These are phyloP conservation scores for Diophrys sp. DNA, from an alignment of 73 alveolate genomes.

Conservation along the genomic window DNA sequence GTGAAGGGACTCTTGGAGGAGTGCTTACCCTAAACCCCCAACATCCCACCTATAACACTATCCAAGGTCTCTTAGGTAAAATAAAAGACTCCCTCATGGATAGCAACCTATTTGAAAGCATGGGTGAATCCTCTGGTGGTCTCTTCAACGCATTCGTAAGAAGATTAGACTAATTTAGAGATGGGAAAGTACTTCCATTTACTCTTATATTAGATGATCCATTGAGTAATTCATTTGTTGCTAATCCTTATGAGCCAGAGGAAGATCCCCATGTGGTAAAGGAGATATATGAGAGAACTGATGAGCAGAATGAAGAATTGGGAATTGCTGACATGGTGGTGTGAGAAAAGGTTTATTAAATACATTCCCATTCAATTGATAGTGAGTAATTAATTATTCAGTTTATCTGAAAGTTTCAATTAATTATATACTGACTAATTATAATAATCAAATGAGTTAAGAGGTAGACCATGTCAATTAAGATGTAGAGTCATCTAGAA, in stretches of 20 bases:
- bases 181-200: slow-evolving; percentile 62
- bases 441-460: too few species aligned
- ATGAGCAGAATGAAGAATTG: slow-evolving; percentile 94
- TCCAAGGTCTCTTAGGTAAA: slow-evolving; percentile 84
- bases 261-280: slow-evolving; percentile 76
- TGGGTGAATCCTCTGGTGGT: slow-evolving; percentile 77
- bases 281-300: slow-evolving; percentile 90
- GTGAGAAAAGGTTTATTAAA: too few species aligned
- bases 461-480: too few species aligned
- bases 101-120: slow-evolving; percentile 83
- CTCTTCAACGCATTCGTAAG: slow-evolving; percentile 65
- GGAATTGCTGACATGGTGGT: slow-evolving; percentile 94
- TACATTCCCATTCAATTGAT: too few species aligned
- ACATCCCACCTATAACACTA: too few species aligned
- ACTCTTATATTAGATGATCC: slow-evolving; percentile 94
- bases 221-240: slow-evolving; percentile 92
- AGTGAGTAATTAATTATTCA: too few species aligned
- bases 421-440: too few species aligned
- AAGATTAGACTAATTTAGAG: slow-evolving; percentile 67
- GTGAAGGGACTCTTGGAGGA: slow-evolving; percentile 87
- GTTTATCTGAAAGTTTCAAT: too few species aligned
- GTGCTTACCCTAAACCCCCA: too few species aligned
- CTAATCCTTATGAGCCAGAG: slow-evolving; percentile 85
- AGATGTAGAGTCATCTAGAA: too few species aligned
- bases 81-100: slow-evolving; percentile 63